Base-by-base conservation (phyloP, 495 filamentous ascomycete species). In the Neurospora sp. region DNA sequence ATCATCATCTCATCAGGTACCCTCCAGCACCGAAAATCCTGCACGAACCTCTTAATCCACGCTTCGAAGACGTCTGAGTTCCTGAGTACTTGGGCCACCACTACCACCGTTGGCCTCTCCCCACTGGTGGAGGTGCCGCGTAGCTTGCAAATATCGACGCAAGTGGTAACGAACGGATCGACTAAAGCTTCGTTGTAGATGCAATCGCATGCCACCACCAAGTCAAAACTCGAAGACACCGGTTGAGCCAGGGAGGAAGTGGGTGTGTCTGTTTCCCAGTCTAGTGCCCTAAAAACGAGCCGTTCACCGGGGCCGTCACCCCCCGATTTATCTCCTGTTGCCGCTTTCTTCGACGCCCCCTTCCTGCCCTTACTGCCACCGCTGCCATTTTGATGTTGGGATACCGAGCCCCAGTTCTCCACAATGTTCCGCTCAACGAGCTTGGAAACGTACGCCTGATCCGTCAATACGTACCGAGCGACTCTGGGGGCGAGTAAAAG, bases 151-250 rank as follows among this genome's bases (percentile, higher is more conserved):
- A 89, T 84, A 72, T 95, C 92, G n/a, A 86, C 88, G 82, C 94
- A 98, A 0, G 93, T 92, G 70, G 90, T 85, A n/a, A 97, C 92
- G 23, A 98, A 88, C 1, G 94, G 93, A 41, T 88, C 83, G 18
- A 98, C 89, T 4, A 99, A 87, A 6, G 90, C 86, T 75, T 97
- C 93, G 79, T 95, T 94, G 83, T 96, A 97, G 79, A 97, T 91
- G 77, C 93, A 96, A 78, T 96, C 93, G 81, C 93, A 96, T 6
- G 94, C 93, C 23, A 94, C 80, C 5, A 97, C 85, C 3, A 87
- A 83, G 74, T 93, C 91, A 72, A 91, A 87, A 74, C 80, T 81
- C 9, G 72, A 73, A 0, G 74, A 71, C 3, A 69, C 48, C 1
- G 78, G 74, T 14, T 79, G 78, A 0, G 84, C 81, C 4, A 86